Conservation (phyloP, 177 flowering plant genomes). For the Vitis hybrid region DNA sequence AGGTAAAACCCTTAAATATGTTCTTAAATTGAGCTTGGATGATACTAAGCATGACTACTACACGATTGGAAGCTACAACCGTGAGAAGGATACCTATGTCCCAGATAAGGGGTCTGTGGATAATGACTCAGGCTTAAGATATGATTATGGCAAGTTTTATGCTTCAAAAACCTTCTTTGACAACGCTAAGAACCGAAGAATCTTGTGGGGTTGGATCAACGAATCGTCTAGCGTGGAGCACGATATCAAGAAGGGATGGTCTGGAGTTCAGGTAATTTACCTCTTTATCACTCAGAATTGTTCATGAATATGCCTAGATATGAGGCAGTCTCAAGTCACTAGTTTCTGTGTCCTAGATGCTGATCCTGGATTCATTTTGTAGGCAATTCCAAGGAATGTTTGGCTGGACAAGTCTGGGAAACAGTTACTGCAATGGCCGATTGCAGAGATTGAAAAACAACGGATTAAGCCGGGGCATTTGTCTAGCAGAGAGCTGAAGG, state of each 20-base stretch:
- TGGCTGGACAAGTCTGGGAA: constrained; percentile 43
- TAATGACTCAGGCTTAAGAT: not conserved
- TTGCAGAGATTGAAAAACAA: constrained; percentile 35
- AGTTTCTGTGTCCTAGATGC: no score
- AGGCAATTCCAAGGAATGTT: constrained; percentile 52
- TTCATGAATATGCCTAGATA: no score
- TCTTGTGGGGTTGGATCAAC: constrained; percentile 7
- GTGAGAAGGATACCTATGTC: not conserved
- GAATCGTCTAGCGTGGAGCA: constrained; percentile 30
- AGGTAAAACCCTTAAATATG: constrained; percentile 31
- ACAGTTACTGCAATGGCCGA: constrained; percentile 53
- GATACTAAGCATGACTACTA: constrained; percentile 16
- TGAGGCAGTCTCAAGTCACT: no score
- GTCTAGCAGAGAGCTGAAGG: constrained; percentile 10
- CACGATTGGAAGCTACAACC: not conserved
- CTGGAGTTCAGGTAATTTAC: constrained; percentile 54
- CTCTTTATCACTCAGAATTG: not conserved
- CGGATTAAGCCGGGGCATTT: constrained; percentile 15
- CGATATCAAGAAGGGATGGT: constrained; percentile 53
- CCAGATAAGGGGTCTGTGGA: constrained; percentile 3
- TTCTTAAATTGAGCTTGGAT: constrained; percentile 47
- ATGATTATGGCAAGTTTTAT: constrained; percentile 7
- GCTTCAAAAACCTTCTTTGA: constrained; percentile 6
- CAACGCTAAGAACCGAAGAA: not conserved
- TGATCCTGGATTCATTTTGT: constrained; percentile 10